Conservation (phyloP, 257 asterid species). For the Nicotiana paniculata region DNA sequence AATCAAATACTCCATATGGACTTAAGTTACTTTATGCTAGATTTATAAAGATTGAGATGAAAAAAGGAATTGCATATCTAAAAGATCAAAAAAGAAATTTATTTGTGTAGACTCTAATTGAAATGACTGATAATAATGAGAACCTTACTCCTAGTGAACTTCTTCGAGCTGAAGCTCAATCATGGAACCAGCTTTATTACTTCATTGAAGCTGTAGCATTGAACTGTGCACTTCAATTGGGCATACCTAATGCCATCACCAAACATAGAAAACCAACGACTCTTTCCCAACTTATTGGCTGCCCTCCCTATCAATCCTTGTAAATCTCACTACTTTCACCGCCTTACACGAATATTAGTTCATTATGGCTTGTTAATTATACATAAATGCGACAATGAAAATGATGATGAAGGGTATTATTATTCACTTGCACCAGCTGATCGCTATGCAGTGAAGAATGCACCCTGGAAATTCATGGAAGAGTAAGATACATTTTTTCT, state of each 20-base stretch:
- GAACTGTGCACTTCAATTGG: constrained; percentile 9
- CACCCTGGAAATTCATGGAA: not conserved
- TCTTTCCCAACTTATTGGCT: not conserved
- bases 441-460: not conserved
- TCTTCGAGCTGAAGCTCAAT: constrained; percentile 9
- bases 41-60: too few relatives aligned
- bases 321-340: not conserved
- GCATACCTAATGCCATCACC: constrained; percentile 14
- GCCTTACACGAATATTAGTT: constrained; percentile 5
- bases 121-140: not conserved
- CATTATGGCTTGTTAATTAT: constrained; percentile 10
- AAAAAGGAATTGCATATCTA: too few relatives aligned
- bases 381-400: not conserved
- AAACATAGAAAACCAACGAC: constrained; percentile 7
- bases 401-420: not conserved
- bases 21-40: too few relatives aligned
- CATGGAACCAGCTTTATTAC: constrained; percentile 1
- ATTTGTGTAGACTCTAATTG: too few relatives aligned
- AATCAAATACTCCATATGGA: too few relatives aligned
- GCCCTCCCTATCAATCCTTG: constrained; percentile 7
- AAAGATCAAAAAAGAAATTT: too few relatives aligned
- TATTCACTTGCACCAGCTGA: not conserved
- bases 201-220: constrained; percentile 1
- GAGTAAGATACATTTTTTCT: not conserved
- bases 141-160: constrained; percentile 1